A percentile compares a stretch with the other conserved stretches of the same genome.
phyloP scores from a whole-genome alignment of 2,329 filamentous ascomycete genomes.

The Metarhizium robertsii region DNA sequence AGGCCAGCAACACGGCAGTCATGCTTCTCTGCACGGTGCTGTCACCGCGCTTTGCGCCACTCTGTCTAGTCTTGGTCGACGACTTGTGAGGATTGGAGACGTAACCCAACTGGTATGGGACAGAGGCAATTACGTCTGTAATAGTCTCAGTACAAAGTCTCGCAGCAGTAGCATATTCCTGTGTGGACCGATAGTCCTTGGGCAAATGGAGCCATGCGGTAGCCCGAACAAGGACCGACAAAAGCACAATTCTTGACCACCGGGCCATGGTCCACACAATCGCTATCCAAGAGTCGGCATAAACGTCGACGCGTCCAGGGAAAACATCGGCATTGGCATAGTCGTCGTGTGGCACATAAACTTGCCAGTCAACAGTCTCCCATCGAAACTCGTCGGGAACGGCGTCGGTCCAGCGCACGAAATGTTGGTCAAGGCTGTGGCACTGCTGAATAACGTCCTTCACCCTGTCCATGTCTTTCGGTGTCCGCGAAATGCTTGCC shows the following conservation, averaged over 20 bases:
- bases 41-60: not conserved
- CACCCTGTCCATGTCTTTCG: not conserved
- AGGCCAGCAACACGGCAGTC: not conserved
- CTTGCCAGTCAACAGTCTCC: conserved; percentile 1
- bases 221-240: not conserved
- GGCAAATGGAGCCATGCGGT: not conserved
- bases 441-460: not conserved
- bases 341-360: not conserved
- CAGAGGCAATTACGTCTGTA: not conserved
- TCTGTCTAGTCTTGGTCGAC: not conserved
- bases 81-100: not conserved
- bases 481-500: not conserved
- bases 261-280: not conserved
- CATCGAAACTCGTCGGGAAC: not conserved
- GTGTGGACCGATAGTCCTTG: not conserved
- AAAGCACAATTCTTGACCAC: not conserved
- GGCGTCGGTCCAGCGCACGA: not conserved
- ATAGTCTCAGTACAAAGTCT: not conserved
- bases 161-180: not conserved
- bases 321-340: not conserved
- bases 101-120: not conserved
- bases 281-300: not conserved
- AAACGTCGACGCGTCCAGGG: not conserved
- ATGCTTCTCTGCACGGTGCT: not conserved
- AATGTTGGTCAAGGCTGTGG: not conserved